phyloP scores from a whole-genome alignment of 768 basidiomycete genomes.

The Tubosaeta sp. region DNA sequence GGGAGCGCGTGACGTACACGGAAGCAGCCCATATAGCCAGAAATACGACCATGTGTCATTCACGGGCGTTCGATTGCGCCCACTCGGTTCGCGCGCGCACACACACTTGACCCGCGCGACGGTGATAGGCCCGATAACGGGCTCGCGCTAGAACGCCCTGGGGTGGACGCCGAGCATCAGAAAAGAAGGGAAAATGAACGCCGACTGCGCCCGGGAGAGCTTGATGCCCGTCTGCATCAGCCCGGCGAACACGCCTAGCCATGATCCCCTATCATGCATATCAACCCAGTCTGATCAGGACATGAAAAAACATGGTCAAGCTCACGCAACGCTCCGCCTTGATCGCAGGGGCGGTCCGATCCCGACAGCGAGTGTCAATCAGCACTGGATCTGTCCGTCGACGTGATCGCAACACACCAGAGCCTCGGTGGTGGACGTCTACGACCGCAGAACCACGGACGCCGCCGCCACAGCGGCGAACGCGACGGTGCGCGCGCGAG shows the following conservation, averaged over 20 bases:
- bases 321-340: constrained; percentile 55
- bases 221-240: constrained; percentile 50
- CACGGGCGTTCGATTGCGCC: neutral
- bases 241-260: constrained; percentile 38
- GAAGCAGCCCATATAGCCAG: neutral
- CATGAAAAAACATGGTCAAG: neutral
- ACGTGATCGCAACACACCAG: constrained; percentile 51
- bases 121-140: neutral
- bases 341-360: constrained; percentile 37
- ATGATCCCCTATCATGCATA: constrained; percentile 21
- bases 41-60: neutral
- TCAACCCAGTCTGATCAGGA: neutral
- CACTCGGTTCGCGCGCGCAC: neutral
- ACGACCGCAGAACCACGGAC: constrained; percentile 48
- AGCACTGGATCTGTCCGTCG: constrained; percentile 31
- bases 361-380: constrained; percentile 2
- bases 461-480: constrained; percentile 65
- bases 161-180: neutral
- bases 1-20: neutral
- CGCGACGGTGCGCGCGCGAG: constrained; percentile 25
- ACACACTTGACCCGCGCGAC: neutral
- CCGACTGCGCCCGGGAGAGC: constrained; percentile 42
- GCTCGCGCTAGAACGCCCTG: neutral
- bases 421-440: constrained; percentile 47
- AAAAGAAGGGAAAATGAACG: neutral